These are phyloP conservation scores for Prunus mira DNA, from an alignment of 306 rosid genomes.

Conservation along the genomic window DNA sequence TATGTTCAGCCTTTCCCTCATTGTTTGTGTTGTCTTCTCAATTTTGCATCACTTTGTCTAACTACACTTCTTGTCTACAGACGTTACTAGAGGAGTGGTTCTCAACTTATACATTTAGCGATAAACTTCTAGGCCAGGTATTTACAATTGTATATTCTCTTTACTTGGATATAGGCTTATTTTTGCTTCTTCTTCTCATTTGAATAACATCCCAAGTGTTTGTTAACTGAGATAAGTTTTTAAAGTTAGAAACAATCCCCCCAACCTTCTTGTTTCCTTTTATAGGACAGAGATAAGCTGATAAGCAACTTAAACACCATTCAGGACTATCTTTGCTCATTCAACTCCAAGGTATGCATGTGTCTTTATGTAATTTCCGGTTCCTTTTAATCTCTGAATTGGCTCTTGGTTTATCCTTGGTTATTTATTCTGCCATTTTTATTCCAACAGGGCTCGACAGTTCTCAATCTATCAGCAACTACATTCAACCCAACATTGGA, in stretches of 20 bases:
- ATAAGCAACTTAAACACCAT: conserved; percentile 75
- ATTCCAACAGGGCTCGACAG: conserved; percentile 70
- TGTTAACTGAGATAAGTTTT: not conserved
- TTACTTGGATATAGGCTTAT: not conserved
- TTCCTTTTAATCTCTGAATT: conserved; percentile 4
- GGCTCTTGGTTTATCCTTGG: not conserved
- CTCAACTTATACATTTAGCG: conserved; percentile 48
- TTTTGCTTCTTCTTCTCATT: not conserved
- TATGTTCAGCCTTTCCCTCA: not conserved
- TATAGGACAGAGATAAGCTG: conserved; percentile 73
- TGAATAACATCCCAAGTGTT: not conserved
- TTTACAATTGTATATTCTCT: not conserved
- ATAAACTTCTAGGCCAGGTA: conserved; percentile 66
- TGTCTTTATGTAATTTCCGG: not conserved
- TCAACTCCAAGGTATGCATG: conserved; percentile 65
- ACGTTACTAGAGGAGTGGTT: conserved; percentile 97
- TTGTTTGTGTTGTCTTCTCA: not conserved
- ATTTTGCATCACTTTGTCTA: too few relatives aligned
- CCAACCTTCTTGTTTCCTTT: conserved; percentile 12
- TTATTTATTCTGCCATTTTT: not conserved
- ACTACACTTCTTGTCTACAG: conserved; percentile 31
- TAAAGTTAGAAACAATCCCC: not conserved
- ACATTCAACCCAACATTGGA: conserved; percentile 83
- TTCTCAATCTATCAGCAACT: conserved; percentile 77
- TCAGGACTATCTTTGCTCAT: conserved; percentile 87